These are phyloP conservation scores for Cytospora chrysosperma DNA, from an alignment of 2,329 filamentous ascomycete genomes.

Conservation along the genomic window DNA sequence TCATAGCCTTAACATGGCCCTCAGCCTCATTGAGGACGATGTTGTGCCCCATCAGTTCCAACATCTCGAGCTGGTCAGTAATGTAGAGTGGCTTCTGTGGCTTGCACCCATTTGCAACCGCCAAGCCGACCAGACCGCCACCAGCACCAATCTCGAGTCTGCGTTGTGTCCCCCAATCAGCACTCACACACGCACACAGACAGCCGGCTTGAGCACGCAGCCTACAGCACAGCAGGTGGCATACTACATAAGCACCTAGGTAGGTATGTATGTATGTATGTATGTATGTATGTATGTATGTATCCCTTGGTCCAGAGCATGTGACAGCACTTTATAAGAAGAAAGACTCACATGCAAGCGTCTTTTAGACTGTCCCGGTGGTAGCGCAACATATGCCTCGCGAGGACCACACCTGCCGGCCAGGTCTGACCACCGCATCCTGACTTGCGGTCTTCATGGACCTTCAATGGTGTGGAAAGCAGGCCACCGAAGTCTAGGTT, in stretches of 20 bases:
- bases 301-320: constrained; percentile 2
- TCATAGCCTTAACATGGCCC: constrained; percentile 59
- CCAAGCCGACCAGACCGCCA: constrained; percentile 78
- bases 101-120: constrained; percentile 56
- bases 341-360: constrained; percentile 67
- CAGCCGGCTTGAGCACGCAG: background rate
- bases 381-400: constrained; percentile 79
- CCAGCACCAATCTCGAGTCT: constrained; percentile 92
- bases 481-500: constrained; percentile 70
- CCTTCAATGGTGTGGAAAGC: constrained; percentile 64
- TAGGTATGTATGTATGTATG: too few species aligned
- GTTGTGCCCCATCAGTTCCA: constrained; percentile 81
- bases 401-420: constrained; percentile 88
- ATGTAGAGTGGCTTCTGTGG: constrained; percentile 64
- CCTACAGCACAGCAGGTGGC: background rate
- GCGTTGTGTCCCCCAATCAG: constrained; percentile 1
- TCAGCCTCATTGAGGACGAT: constrained; percentile 75
- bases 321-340: background rate
- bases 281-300: background rate
- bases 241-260: too few species aligned
- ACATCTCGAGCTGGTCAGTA: constrained; percentile 87
- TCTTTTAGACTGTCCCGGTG: constrained; percentile 61
- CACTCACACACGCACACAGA: too few species aligned
- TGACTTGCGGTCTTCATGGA: constrained; percentile 81
- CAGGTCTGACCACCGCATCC: constrained; percentile 93